Conservation (phyloP, 306 rosid genomes). For the Quercus bicolor region DNA sequence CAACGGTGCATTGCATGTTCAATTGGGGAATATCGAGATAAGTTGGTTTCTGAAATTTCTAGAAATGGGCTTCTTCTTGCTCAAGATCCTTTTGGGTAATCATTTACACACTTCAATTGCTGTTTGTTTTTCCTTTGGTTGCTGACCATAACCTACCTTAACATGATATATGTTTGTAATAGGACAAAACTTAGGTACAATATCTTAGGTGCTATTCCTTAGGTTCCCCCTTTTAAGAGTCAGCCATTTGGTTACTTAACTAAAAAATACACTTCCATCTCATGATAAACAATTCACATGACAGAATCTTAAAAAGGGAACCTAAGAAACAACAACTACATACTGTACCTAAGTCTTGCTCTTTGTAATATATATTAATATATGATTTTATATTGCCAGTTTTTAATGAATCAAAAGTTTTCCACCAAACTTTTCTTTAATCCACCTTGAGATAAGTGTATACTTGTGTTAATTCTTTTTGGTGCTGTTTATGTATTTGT, state of each 20-base stretch:
- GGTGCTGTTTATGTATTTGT: not conserved
- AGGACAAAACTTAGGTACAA: too few species aligned
- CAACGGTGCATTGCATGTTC: constrained; percentile 66
- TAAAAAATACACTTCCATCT: too few species aligned
- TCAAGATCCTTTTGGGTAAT: constrained; percentile 75
- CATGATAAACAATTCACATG: too few species aligned
- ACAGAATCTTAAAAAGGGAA: too few species aligned
- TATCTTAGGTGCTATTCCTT: not conserved
- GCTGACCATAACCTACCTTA: not conserved
- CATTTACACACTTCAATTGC: not conserved
- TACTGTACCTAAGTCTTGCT: too few species aligned
- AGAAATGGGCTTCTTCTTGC: constrained; percentile 60
- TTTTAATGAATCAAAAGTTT: not conserved
- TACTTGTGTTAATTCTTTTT: not conserved
- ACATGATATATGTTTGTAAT: not conserved
- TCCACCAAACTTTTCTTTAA: not conserved
- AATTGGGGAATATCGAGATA: constrained; percentile 39
- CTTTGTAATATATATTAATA: not conserved
- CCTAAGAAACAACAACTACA: too few species aligned
- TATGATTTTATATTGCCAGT: not conserved
- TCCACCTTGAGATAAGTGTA: not conserved
- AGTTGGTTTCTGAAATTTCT: constrained; percentile 49
- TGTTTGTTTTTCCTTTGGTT: constrained; percentile 2
- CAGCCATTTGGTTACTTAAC: too few species aligned
- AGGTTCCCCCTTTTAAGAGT: rapidly evolving